phyloP scores from a whole-genome alignment of 768 basidiomycete species.

The Termitomyces bulborhizus region DNA sequence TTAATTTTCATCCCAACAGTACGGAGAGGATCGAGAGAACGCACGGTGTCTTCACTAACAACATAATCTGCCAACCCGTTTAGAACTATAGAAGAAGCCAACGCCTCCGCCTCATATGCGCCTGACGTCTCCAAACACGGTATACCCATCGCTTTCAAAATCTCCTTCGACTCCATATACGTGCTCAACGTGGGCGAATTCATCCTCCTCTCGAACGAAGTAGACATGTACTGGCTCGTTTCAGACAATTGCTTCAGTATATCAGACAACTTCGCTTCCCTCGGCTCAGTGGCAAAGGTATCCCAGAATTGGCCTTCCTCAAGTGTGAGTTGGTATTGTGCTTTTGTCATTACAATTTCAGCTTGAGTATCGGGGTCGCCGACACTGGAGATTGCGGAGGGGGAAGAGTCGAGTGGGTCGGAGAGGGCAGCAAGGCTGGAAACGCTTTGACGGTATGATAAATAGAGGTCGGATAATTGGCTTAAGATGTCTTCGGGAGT shows the following conservation, averaged over 20 bases:
- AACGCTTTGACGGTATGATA: conserved; percentile 41
- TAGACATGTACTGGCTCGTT: conserved; percentile 51
- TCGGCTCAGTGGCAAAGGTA: conserved; percentile 22
- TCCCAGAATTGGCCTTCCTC: conserved; percentile 63
- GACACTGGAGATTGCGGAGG: conserved; percentile 9
- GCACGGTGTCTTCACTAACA: conserved; percentile 83
- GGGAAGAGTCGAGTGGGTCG: conserved; percentile 12
- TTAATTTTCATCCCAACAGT: conserved; percentile 1
- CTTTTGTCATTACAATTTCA: conserved; percentile 53
- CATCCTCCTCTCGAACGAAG: conserved; percentile 60
- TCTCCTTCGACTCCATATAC: conserved; percentile 63
- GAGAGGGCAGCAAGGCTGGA: conserved; percentile 38
- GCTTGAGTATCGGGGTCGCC: conserved; percentile 25
- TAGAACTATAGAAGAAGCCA: conserved; percentile 73
- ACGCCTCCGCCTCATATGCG: conserved; percentile 78
- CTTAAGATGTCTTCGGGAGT: conserved; percentile 23
- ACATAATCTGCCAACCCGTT: conserved; percentile 81
- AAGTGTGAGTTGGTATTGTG: conserved; percentile 50
- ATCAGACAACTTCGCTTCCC: background rate
- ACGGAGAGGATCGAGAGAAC: conserved; percentile 10
- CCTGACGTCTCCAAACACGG: conserved; percentile 65
- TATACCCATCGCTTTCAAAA: conserved; percentile 77
- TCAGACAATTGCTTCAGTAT: conserved; percentile 18
- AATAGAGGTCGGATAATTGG: conserved; percentile 25
- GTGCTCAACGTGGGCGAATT: conserved; percentile 57